Evolutionary conservation across 1,139 yeast genomes (phyloP), one percentile per base, ranked within the genome.

Genomic region (Hemisphaericaspora subhashii): DNA sequence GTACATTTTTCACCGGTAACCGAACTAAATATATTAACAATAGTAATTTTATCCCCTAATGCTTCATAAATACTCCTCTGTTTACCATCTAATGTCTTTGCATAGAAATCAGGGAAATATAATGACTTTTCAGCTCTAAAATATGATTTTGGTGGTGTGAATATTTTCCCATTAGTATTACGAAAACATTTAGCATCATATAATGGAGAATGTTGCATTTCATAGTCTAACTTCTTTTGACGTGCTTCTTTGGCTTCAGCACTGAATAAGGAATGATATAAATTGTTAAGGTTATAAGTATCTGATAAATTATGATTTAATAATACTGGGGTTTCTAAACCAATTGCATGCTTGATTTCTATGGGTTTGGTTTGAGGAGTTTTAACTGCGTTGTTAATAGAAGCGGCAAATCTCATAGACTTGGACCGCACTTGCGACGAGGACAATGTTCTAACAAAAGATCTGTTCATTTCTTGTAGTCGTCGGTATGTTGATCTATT

Each of bases 191-290:
- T 84, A 49, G 88, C 74, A 50, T 89, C 95, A 52, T 84, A 83
- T 69, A 88, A 81, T 18, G 94, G 89, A n/a, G 96, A 86, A 53
- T 84, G 87, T 27, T 86, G 79, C 48, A 89, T 76, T 58, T 89
- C 97, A 43, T 79, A 75, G 53, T 86, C 89, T 43, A 86, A 64
- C 44, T 67, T 64, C 45, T 60, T 57, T 42, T 68, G 73, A 72
- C 88, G 62, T 59, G 76, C 49, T 70, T 82, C 72, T 66, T 75
- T 63, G 41, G 74, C 64, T 59, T 74, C 70, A 4, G 54, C 46
- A 33, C 70, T 59, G 47, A 71, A 69, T 14, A 65, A 35, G 33
- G 60, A 59, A 33, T 55, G 46, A 27, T 45, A 52, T n/a, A 66
- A 40, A 31, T 55, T 54, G 11, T 50, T 40, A 12, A 60, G 37